Evolutionary conservation across 139 green algal genomes (phyloP).

Genomic region (Chlamydomonas incerta): DNA sequence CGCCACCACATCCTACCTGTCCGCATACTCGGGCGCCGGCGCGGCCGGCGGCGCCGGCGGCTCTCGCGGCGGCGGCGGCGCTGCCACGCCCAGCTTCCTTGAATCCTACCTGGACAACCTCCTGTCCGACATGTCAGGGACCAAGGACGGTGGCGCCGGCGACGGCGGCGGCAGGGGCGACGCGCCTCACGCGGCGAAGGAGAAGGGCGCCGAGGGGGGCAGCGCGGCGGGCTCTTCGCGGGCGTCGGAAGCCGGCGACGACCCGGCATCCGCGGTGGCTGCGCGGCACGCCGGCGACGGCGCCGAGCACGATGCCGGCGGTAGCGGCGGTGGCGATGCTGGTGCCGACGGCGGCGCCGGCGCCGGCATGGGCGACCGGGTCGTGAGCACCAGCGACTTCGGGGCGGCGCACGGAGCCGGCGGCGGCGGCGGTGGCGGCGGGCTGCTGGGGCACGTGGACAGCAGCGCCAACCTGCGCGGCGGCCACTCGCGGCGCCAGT

Average conservation of each 20-base stretch:
- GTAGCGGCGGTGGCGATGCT: not conserved
- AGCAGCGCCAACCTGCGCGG: not conserved
- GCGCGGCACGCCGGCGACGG: too few relatives aligned
- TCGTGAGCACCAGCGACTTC: not conserved
- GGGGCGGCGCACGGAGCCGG: not conserved
- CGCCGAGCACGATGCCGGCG: not conserved
- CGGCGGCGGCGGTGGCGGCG: not conserved
- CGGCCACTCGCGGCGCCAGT: not conserved
- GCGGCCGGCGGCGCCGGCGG: not conserved
- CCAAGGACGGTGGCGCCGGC: not conserved
- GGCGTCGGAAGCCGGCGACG: too few relatives aligned
- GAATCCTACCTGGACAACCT: conserved; percentile 64
- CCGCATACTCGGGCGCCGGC: conserved; percentile 18
- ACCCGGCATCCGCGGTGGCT: too few relatives aligned
- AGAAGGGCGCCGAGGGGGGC: too few relatives aligned
- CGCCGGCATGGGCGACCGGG: not conserved
- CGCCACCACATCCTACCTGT: conserved; percentile 16
- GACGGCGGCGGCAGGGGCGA: not conserved
- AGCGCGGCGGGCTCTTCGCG: not conserved
- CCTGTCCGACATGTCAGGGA: conserved; percentile 12
- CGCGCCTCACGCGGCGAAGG: too few relatives aligned
- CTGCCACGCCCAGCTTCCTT: conserved; percentile 34
- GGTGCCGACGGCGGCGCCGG: not conserved
- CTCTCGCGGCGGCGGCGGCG: not conserved
- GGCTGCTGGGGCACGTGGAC: not conserved